phyloP scores from a whole-genome alignment of 129 eudicot species.

The Flaveria trinervia region DNA sequence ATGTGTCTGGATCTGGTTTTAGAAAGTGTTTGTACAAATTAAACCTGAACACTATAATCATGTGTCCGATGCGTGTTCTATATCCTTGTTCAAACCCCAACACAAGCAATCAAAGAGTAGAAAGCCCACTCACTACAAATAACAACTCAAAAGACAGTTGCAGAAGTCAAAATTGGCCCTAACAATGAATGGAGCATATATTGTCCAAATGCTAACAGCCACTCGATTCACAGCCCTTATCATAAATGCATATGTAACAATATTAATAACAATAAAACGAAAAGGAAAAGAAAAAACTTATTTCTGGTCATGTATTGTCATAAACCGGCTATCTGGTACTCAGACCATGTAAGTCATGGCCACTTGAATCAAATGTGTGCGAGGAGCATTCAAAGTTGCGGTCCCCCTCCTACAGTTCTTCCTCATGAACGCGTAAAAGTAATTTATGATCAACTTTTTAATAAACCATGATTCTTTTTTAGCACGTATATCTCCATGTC shows the following conservation, averaged over 20 bases:
- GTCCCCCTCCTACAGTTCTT: conserved; percentile 87
- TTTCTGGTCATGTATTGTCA: conserved; percentile 12
- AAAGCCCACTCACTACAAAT: conserved; percentile 19
- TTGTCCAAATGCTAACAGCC: conserved; percentile 22
- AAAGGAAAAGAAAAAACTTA: conserved; percentile 15
- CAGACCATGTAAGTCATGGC: conserved; percentile 95
- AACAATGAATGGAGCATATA: conserved; percentile 25
- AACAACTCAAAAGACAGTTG: conserved; percentile 26
- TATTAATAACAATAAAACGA: neutral
- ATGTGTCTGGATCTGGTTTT: neutral
- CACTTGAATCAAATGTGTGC: conserved; percentile 76
- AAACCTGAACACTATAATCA: neutral
- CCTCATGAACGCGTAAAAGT: conserved; percentile 84
- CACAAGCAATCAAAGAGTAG: neutral
- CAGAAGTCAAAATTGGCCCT: conserved; percentile 37
- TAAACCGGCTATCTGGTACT: conserved; percentile 13
- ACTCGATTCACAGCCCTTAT: conserved; percentile 16
- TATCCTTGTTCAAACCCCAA: neutral
- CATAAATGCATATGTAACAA: neutral
- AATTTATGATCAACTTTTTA: conserved; percentile 80
- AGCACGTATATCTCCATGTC: conserved; percentile 89
- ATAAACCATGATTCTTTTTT: conserved; percentile 94
- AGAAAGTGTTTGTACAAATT: neutral
- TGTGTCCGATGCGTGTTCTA: neutral
- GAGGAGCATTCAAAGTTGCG: conserved; percentile 87